Evolutionary conservation across 306 rosid species (phyloP).

Genomic region (Arachis stenosperma): DNA sequence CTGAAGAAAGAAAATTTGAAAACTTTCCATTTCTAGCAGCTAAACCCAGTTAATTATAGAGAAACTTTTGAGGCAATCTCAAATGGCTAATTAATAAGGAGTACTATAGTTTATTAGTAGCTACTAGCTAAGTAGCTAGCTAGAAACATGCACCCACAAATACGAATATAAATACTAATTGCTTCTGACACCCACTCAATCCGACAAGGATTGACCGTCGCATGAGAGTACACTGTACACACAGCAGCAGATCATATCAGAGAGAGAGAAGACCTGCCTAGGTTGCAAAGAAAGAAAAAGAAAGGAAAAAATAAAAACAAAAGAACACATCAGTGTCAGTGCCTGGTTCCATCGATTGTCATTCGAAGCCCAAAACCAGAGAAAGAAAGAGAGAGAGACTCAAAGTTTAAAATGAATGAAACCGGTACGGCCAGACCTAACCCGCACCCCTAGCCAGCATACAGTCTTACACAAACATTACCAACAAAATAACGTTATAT

Average conservation of each 20-base stretch:
- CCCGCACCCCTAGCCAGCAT: neutral
- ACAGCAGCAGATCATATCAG: slow-evolving; percentile 35
- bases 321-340: slow-evolving; percentile 49
- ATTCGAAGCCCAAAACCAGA: slow-evolving; percentile 30
- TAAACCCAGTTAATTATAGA: neutral
- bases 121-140: neutral
- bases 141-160: no score
- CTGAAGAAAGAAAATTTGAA: no score
- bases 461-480: no score
- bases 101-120: slow-evolving; percentile 40
- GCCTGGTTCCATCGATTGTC: slow-evolving; percentile 74
- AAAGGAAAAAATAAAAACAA: slow-evolving; percentile 4
- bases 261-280: slow-evolving; percentile 11
- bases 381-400: slow-evolving; percentile 9
- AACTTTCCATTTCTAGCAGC: neutral
- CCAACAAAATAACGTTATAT: no score
- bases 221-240: slow-evolving; percentile 52
- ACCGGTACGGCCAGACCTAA: slow-evolving; percentile 26
- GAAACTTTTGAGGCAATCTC: slow-evolving; percentile 8
- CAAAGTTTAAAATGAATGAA: slow-evolving; percentile 44
- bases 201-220: slow-evolving; percentile 60
- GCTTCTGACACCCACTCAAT: slow-evolving; percentile 47
- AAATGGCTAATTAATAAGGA: slow-evolving; percentile 1
- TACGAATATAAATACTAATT: neutral
- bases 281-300: slow-evolving; percentile 43